A percentile compares a stretch with the other conserved stretches of the same genome.
phyloP scores from a whole-genome alignment of 1,139 yeast genomes.

The Kurtzmaniella quercitrusa region DNA sequence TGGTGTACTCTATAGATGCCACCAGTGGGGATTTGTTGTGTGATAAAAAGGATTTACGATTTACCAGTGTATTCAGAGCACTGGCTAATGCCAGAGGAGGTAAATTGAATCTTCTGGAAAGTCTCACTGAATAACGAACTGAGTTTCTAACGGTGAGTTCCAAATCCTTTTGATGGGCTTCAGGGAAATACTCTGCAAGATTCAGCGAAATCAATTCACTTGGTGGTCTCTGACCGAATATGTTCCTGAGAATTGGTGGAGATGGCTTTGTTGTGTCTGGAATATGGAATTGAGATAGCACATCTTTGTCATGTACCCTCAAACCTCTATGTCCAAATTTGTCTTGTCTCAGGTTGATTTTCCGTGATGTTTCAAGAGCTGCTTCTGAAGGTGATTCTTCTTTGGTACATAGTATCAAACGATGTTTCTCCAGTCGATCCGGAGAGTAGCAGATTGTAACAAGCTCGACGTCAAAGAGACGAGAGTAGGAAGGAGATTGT shows the following conservation, averaged over 20 bases:
- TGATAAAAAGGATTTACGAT: constrained; percentile 5
- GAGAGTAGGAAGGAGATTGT: constrained; percentile 31
- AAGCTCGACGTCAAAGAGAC: constrained; percentile 72
- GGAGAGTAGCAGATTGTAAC: constrained; percentile 78
- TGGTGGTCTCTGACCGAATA: constrained; percentile 91
- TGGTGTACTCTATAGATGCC: constrained; percentile 1
- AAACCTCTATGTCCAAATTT: constrained; percentile 12
- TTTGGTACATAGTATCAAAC: constrained; percentile 67
- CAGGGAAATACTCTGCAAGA: constrained; percentile 88
- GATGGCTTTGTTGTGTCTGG: constrained; percentile 20
- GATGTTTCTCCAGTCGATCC: constrained; percentile 65
- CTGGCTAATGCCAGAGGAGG: constrained; percentile 19
- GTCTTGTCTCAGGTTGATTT: constrained; percentile 34
- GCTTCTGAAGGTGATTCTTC: constrained; percentile 61
- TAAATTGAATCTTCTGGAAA: constrained; percentile 39
- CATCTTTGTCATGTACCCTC: not conserved
- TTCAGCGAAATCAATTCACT: constrained; percentile 88
- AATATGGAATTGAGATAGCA: constrained; percentile 22
- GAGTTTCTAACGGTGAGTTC: constrained; percentile 83
- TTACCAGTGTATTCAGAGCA: constrained; percentile 3
- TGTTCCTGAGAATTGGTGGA: constrained; percentile 39
- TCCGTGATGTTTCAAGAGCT: constrained; percentile 60
- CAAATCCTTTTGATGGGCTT: constrained; percentile 66
- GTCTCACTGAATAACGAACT: constrained; percentile 66
- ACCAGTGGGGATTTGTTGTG: constrained; percentile 6